Percentiles rank a stretch among this genome's conserved stretches.
phyloP scores from a whole-genome alignment of 768 basidiomycete genomes.

The Collybia nuda region DNA sequence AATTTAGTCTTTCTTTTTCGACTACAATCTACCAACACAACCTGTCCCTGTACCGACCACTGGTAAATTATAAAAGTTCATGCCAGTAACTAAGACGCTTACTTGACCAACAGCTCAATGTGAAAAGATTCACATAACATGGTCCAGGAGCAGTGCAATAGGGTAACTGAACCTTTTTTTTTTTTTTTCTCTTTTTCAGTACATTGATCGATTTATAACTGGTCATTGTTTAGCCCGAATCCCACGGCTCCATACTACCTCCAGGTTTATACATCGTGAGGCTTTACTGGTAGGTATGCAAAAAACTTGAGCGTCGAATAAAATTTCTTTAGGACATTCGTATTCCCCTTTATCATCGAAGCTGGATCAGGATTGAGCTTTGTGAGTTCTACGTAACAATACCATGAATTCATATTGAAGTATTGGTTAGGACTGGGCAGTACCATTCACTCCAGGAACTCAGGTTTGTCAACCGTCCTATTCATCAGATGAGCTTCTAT shows the following conservation, averaged over 20 bases:
- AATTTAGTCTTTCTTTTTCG: slow-evolving; percentile 43
- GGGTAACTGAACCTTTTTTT: slow-evolving; percentile 28
- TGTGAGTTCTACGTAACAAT: slow-evolving; percentile 33
- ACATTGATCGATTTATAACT: slow-evolving; percentile 3
- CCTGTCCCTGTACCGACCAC: slow-evolving; percentile 39
- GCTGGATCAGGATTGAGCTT: slow-evolving; percentile 46
- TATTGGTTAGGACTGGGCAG: slow-evolving; percentile 47
- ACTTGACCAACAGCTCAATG: slow-evolving; percentile 36
- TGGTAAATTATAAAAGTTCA: slow-evolving; percentile 19
- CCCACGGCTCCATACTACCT: slow-evolving; percentile 58
- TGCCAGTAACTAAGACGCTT: not conserved
- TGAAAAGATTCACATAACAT: slow-evolving; percentile 39
- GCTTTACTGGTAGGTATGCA: slow-evolving; percentile 1
- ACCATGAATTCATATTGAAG: not conserved
- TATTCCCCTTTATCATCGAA: slow-evolving; percentile 50
- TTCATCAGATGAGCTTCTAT: not conserved
- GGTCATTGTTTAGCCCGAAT: slow-evolving; percentile 41
- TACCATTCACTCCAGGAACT: slow-evolving; percentile 61
- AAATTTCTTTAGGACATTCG: slow-evolving; percentile 35
- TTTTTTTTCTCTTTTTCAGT: not conserved
- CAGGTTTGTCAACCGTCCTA: slow-evolving; percentile 30
- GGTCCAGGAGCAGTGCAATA: slow-evolving; percentile 36
- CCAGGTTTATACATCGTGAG: slow-evolving; percentile 63
- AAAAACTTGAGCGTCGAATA: not conserved
- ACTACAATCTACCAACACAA: slow-evolving; percentile 33